Conservation (phyloP, 2,329 filamentous ascomycete species). For the Lizonia empirigonia region DNA sequence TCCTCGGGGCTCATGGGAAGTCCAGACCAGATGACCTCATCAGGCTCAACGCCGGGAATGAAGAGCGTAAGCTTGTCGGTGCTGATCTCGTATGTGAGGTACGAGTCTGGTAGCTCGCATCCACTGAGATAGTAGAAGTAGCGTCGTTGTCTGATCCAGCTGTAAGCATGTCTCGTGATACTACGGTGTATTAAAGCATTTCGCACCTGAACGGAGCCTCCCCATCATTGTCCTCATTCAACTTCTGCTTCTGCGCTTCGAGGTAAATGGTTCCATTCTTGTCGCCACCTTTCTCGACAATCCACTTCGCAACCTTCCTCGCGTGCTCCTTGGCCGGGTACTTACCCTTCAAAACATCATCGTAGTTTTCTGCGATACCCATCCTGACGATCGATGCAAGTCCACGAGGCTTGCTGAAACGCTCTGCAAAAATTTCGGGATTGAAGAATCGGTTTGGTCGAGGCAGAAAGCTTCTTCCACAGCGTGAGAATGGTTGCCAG, state of each 20-base stretch:
- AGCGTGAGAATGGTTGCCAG: conserved; percentile 16
- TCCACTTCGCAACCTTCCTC: conserved; percentile 78
- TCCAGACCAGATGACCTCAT: conserved; percentile 91
- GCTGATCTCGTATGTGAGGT: conserved; percentile 79
- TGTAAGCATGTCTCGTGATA: neutral
- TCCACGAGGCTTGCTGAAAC: conserved; percentile 8
- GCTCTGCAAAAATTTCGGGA: conserved; percentile 2
- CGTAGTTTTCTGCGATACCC: conserved; percentile 42
- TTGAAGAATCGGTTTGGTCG: conserved; percentile 6
- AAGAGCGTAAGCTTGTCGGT: conserved; percentile 79
- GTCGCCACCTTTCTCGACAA: conserved; percentile 68
- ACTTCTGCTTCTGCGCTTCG: conserved; percentile 78
- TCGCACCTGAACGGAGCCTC: conserved; percentile 76
- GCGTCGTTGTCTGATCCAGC: conserved; percentile 70
- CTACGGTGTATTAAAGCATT: neutral
- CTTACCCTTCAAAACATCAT: conserved; percentile 59
- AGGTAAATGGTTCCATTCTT: conserved; percentile 80
- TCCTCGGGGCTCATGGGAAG: conserved; percentile 78
- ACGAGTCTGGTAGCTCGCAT: conserved; percentile 78
- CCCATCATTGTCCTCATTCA: conserved; percentile 90
- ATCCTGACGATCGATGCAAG: conserved; percentile 25
- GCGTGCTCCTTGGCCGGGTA: conserved; percentile 89
- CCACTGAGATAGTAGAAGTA: conserved; percentile 96
- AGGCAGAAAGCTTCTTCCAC: conserved; percentile 13
- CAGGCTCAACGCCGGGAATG: conserved; percentile 86